Conservation (phyloP, 345 rosid genomes). For the Gossypium australe region DNA sequence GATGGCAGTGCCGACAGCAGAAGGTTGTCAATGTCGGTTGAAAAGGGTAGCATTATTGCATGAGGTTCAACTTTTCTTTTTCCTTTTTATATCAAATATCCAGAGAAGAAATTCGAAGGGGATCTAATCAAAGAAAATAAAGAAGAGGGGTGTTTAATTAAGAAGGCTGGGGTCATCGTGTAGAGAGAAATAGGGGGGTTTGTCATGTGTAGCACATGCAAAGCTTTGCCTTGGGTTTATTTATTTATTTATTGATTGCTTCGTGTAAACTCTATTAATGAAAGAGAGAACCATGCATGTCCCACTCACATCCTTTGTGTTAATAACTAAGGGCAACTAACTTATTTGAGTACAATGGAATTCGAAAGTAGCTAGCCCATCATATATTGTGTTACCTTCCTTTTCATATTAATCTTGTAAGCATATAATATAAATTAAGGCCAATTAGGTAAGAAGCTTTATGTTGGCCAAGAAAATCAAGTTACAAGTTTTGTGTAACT, state of each 20-base stretch:
- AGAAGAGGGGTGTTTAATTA: background rate
- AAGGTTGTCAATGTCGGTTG: background rate
- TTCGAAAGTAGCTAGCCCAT: background rate
- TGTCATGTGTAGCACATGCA: constrained; percentile 10
- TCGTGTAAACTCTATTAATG: background rate
- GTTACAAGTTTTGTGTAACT: too few relatives aligned
- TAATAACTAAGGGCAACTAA: background rate
- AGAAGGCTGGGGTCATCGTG: background rate
- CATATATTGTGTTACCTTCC: too few relatives aligned
- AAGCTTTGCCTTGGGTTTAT: background rate
- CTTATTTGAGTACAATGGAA: background rate
- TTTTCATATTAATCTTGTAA: too few relatives aligned
- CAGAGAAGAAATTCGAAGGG: background rate
- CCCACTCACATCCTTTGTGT: background rate
- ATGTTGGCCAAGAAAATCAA: too few relatives aligned
- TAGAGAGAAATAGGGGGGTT: background rate
- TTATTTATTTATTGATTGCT: too few relatives aligned
- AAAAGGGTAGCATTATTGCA: background rate
- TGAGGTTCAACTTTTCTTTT: background rate
- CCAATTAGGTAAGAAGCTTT: too few relatives aligned
- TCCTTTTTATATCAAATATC: background rate
- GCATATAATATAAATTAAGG: too few relatives aligned
- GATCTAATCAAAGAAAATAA: background rate
- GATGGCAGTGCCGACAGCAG: background rate
- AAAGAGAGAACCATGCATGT: background rate